Evolutionary conservation across 139 green algal genomes (phyloP).

Genomic region (Chlamydomonas sphaeroides): DNA sequence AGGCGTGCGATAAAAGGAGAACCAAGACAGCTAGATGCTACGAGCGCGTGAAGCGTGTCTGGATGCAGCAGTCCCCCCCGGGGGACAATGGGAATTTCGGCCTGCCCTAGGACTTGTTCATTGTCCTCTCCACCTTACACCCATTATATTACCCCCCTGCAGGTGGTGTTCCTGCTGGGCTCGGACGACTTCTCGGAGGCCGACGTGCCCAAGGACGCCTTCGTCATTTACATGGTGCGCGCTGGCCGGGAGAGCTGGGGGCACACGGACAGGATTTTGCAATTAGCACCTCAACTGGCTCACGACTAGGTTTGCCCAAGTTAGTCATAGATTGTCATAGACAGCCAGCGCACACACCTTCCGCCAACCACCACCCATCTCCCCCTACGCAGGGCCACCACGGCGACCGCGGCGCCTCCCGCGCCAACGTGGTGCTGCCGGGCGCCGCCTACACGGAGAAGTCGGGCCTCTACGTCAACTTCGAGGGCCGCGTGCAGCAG

Average conservation of each 20-base stretch:
- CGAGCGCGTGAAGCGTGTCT: too few relatives aligned
- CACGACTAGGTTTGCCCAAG: too few relatives aligned
- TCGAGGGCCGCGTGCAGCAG: constrained; percentile 93
- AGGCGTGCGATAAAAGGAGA: too few relatives aligned
- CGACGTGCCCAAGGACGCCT: constrained; percentile 86
- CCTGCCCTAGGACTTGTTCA: too few relatives aligned
- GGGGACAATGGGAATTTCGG: too few relatives aligned
- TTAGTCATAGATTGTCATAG: too few relatives aligned
- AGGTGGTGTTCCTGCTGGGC: constrained; percentile 95
- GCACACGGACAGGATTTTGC: too few relatives aligned
- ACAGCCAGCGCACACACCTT: not conserved
- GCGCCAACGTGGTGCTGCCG: constrained; percentile 94
- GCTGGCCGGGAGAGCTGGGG: too few relatives aligned
- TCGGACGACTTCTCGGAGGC: constrained; percentile 86
- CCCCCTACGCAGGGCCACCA: constrained; percentile 81
- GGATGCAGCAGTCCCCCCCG: too few relatives aligned
- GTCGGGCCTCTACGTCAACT: constrained; percentile 88
- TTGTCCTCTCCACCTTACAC: too few relatives aligned
- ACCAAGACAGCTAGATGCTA: too few relatives aligned
- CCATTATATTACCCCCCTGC: constrained; percentile 60
- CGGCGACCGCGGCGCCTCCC: constrained; percentile 89
- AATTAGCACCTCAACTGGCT: too few relatives aligned
- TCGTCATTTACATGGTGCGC: constrained; percentile 94
- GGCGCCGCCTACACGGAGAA: constrained; percentile 93
- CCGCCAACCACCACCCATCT: not conserved